Percentiles rank a stretch among this genome's conserved stretches.
These are phyloP conservation scores for Casuarina cunninghamiana DNA, from an alignment of 306 rosid genomes.

Conservation along the genomic window DNA sequence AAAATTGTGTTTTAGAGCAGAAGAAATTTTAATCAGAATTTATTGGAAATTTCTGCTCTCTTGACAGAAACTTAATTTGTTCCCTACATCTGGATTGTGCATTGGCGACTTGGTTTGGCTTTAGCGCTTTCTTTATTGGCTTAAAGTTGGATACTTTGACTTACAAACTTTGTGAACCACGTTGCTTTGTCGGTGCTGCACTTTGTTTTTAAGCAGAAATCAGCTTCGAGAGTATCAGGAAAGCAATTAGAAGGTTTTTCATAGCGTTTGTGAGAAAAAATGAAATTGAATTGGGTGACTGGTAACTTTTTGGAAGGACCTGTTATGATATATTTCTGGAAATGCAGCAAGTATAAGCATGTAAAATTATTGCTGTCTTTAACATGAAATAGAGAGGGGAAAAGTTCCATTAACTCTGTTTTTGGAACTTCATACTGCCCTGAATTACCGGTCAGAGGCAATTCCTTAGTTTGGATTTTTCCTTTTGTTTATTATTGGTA, in stretches of 20 bases:
- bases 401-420: background rate
- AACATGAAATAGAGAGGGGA: background rate
- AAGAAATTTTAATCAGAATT: background rate
- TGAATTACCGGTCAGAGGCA: background rate
- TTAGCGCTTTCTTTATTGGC: background rate
- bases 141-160: background rate
- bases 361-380: background rate
- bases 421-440: background rate
- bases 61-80: background rate
- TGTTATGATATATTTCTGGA: background rate
- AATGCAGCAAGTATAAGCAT: background rate
- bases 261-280: background rate
- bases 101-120: background rate
- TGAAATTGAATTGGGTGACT: background rate
- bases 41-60: background rate
- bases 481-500: background rate
- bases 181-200: constrained; percentile 10
- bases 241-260: background rate
- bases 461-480: background rate
- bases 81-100: constrained; percentile 7
- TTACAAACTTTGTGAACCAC: background rate
- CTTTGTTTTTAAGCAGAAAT: background rate
- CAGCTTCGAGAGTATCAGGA: too few species aligned
- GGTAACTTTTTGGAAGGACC: background rate
- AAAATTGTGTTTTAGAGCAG: background rate